Evolutionary conservation across 257 asterid species (phyloP).

Genomic region (Forsythia viridissima): DNA sequence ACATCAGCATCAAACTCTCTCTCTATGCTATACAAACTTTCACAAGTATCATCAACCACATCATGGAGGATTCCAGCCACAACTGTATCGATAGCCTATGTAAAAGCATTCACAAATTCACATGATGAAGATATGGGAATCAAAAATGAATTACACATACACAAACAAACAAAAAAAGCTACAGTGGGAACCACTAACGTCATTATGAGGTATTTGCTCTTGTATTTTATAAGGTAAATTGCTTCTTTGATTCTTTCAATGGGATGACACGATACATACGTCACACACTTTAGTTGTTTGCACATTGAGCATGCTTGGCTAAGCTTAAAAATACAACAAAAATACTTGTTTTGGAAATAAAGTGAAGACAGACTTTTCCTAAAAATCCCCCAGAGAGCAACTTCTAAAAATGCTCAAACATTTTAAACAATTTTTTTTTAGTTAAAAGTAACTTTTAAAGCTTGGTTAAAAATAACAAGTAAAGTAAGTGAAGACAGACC

Average conservation of each 20-base stretch:
- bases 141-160: slow-evolving; percentile 11
- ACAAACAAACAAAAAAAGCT: neutral
- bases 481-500: neutral
- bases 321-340: neutral
- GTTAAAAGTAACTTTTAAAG: neutral
- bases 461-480: too few relatives aligned
- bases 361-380: neutral
- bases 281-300: neutral
- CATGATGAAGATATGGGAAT: slow-evolving; percentile 10
- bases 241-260: slow-evolving; percentile 1
- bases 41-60: slow-evolving; percentile 78
- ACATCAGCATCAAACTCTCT: slow-evolving; percentile 77
- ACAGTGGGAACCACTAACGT: slow-evolving; percentile 8
- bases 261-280: neutral
- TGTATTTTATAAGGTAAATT: neutral
- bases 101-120: slow-evolving; percentile 21
- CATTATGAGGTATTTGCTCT: neutral
- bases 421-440: neutral
- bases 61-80: slow-evolving; percentile 98
- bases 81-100: slow-evolving; percentile 84
- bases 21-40: slow-evolving; percentile 72
- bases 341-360: neutral
- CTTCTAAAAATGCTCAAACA: neutral
- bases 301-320: neutral
- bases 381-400: neutral